These are phyloP conservation scores for Apophysomyces variabilis DNA, from an alignment of 371 early-diverging fungal genomes.

Conservation along the genomic window DNA sequence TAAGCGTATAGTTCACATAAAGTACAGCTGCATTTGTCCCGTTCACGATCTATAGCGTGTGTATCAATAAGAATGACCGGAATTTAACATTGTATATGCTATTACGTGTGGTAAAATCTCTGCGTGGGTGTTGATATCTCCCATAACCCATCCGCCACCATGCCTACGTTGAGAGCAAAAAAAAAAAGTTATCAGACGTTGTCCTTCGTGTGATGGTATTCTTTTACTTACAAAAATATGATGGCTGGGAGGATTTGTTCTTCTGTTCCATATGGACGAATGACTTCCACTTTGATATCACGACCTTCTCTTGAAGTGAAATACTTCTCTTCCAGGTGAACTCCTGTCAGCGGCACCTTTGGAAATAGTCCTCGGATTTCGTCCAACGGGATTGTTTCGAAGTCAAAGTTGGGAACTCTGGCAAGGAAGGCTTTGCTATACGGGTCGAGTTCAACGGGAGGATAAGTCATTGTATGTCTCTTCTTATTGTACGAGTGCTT, in stretches of 20 bases:
- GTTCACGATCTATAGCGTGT: slow-evolving; percentile 9
- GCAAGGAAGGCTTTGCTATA: neutral
- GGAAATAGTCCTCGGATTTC: neutral
- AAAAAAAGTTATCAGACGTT: neutral
- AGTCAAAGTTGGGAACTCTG: neutral
- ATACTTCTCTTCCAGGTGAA: neutral
- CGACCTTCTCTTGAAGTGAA: slow-evolving; percentile 3
- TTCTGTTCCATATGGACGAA: slow-evolving; percentile 22
- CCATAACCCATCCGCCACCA: slow-evolving; percentile 23
- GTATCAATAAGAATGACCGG: neutral
- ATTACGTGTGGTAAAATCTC: slow-evolving; percentile 14
- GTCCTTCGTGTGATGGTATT: too few species aligned
- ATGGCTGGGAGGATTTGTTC: slow-evolving; percentile 18
- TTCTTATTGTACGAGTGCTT: neutral
- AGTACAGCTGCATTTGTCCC: slow-evolving; percentile 21
- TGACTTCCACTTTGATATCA: neutral
- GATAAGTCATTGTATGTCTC: neutral
- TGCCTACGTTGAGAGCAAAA: slow-evolving; percentile 6
- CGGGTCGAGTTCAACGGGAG: neutral
- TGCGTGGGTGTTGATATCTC: slow-evolving; percentile 4
- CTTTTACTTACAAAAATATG: slow-evolving; percentile 20
- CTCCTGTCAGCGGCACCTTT: neutral
- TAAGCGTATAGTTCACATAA: slow-evolving; percentile 30
- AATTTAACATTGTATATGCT: neutral
- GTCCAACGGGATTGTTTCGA: neutral